Evolutionary conservation across 1,139 yeast genomes (phyloP), one percentile per base, ranked within the genome.

Genomic region (Hyphopichia fennica): DNA sequence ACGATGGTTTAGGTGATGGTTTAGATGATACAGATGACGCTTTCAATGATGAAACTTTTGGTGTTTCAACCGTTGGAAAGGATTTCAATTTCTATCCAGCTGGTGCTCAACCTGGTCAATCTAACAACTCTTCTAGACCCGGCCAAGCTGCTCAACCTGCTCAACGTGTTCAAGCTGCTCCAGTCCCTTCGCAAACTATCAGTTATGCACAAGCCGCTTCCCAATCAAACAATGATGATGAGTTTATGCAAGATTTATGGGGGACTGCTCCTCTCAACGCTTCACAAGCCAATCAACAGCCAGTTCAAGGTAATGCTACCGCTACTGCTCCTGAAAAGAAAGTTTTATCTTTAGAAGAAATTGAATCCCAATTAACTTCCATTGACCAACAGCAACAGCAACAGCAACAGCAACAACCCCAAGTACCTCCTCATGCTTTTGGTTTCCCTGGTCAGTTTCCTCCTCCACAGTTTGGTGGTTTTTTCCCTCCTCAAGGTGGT

Each of bases 1-100:
- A 87, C 58, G 88, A 85, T 49, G 91, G 91, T 3, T 75, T 86
- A 45, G 93, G 90, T 2, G 87, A 79, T 25, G 75, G 75, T 46
- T 75, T 79, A 38, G 77, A 75, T 36, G 95, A 86, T 49, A 83
- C 79, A 29, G 90, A 84, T 45, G 97, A 90, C 60, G 90, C 84
- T 41, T 72, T 88, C 55, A 91, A 91, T 59, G 87, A 83, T 47
- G 96, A 88, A 57, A 91, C 98, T 1, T 91, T 91, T 67, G 97
- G 97, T 37, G 75, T 69, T 38, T 72, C 75, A 8, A 67, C 72
- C 7, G 64, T 84, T 38, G 85, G 89, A 39, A 79, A 81, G 46
- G 93, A 88, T 57, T 89, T 87, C 59, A 82, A 83, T 61, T 89
- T 90, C 62, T 87, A 87, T 11, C 59, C 62, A 11, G 63, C 62